phyloP scores from a whole-genome alignment of 2,329 filamentous ascomycete genomes.

The Hypoxylon sp. region DNA sequence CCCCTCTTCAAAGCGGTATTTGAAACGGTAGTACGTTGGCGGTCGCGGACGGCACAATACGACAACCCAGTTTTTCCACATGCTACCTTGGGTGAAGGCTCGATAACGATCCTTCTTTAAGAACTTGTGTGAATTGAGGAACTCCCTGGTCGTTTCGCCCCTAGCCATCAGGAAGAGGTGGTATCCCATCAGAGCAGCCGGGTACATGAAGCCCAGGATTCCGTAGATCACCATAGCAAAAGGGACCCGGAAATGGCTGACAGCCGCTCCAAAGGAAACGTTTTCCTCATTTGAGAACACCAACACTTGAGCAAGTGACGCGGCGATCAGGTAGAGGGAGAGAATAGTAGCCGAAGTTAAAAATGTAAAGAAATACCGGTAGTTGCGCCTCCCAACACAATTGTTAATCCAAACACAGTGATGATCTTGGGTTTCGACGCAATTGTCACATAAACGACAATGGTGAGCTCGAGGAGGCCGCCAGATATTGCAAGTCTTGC shows the following conservation, averaged over 20 bases:
- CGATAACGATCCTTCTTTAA: slow-evolving; percentile 90
- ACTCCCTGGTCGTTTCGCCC: slow-evolving; percentile 96
- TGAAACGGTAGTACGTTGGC: slow-evolving; percentile 92
- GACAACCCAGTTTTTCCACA: slow-evolving; percentile 82
- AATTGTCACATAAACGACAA: slow-evolving; percentile 96
- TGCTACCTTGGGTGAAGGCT: slow-evolving; percentile 85
- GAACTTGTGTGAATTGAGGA: slow-evolving; percentile 97
- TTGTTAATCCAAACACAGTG: slow-evolving; percentile 99
- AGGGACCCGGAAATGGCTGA: slow-evolving; percentile 80
- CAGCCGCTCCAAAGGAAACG: slow-evolving; percentile 77
- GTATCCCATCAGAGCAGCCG: slow-evolving; percentile 85
- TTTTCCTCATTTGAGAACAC: slow-evolving; percentile 75
- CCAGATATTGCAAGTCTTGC: slow-evolving; percentile 98
- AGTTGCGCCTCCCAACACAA: slow-evolving; percentile 95
- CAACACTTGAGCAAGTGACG: slow-evolving; percentile 84
- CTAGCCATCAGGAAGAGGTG: slow-evolving; percentile 92
- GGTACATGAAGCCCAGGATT: slow-evolving; percentile 81
- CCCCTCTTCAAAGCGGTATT: slow-evolving; percentile 79
- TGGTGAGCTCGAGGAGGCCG: slow-evolving; percentile 95
- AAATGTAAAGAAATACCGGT: slow-evolving; percentile 97
- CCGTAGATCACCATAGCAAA: slow-evolving; percentile 93
- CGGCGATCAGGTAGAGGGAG: slow-evolving; percentile 80
- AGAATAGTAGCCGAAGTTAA: slow-evolving; percentile 84
- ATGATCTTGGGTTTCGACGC: slow-evolving; percentile 96
- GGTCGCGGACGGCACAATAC: slow-evolving; percentile 87